Evolutionary conservation across 257 asterid genomes (phyloP), one percentile per base, ranked within the genome.

Genomic region (Sherardia arvensis): DNA sequence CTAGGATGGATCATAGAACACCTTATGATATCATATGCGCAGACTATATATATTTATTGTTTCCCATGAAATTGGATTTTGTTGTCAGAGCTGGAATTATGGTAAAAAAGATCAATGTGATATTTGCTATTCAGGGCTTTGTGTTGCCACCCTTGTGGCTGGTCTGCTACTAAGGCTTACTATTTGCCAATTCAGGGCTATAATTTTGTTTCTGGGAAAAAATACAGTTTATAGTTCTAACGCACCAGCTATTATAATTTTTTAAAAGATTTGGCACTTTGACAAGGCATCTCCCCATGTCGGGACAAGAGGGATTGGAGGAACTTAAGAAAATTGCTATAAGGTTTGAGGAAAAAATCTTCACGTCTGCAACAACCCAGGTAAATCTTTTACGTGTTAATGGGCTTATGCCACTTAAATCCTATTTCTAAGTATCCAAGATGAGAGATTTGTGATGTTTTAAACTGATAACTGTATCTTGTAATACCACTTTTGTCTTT

Each of bases 281-380:
- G 84, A 83, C 85, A 86, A 78, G 88, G 74, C 90, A 92, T 75
- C 93, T 88, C 70, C 96, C 96, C 68, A 74, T 78, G 73, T 78
- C 91, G 73, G 94, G 91, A 56, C 87, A 72, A 71, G 96, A 85
- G 62, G 95, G 88, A 61, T 74, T 82, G 47, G 84, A 78, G 69
- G 96, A 87, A 78, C 90, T 92, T 20, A 84, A 84, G 74, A 83
- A 92, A 73, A 92, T 83, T 68, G 93, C 97, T 59, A 70, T 80
- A 47, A 82, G 91, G 76, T 83, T 85, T 81, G 97, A 92, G 82
- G 95, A 92, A 68, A 89, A 86, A 68, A 89, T 79, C 56, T 85
- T 77, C 75, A 54, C 78, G 61, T 87, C 87, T 34, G 95, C 97
- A 43, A 88, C 84, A 59, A 85, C 84, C 72, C 95, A 88, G 90